phyloP scores from a whole-genome alignment of 495 filamentous ascomycete species.

The Penicillium ucsense region DNA sequence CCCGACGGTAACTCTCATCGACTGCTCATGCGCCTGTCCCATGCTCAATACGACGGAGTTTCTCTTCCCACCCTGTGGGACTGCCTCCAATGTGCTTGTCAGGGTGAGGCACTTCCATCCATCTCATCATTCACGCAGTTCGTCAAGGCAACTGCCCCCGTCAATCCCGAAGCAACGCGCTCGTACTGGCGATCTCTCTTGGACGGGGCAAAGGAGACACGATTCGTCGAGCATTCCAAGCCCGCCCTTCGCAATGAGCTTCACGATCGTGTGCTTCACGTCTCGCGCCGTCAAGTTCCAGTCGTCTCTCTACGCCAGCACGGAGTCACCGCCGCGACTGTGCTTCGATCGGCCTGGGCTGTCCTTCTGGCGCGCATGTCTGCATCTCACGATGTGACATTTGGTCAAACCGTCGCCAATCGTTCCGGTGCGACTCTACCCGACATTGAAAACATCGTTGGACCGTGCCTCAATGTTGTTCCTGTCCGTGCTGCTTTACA shows the following conservation, averaged over 20 bases:
- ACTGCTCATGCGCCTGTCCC: constrained; percentile 30
- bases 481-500: constrained; percentile 35
- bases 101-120: constrained; percentile 11
- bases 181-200: constrained; percentile 11
- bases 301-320: constrained; percentile 12
- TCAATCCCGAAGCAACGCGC: constrained; percentile 2
- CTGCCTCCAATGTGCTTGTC: constrained; percentile 11
- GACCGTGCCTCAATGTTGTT: constrained; percentile 38
- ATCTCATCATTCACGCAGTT: constrained; percentile 42
- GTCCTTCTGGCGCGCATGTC: constrained; percentile 33
- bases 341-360: constrained; percentile 37
- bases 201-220: constrained; percentile 19
- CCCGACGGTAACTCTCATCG: constrained; percentile 29
- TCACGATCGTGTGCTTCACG: constrained; percentile 8
- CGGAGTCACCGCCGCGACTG: constrained; percentile 16
- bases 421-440: constrained; percentile 20
- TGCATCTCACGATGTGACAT: constrained; percentile 32
- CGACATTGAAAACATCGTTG: constrained; percentile 26
- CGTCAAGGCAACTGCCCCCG: constrained; percentile 8
- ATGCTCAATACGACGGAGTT: constrained; percentile 22
- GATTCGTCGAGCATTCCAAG: constrained; percentile 14
- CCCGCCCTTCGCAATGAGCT: constrained; percentile 7
- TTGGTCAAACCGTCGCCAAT: constrained; percentile 31
- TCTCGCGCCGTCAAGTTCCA: constrained; percentile 11
- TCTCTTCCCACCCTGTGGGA: constrained; percentile 18